Base-by-base conservation (phyloP, 2,329 filamentous ascomycete species). In the Colletotrichum chlorophyti region DNA sequence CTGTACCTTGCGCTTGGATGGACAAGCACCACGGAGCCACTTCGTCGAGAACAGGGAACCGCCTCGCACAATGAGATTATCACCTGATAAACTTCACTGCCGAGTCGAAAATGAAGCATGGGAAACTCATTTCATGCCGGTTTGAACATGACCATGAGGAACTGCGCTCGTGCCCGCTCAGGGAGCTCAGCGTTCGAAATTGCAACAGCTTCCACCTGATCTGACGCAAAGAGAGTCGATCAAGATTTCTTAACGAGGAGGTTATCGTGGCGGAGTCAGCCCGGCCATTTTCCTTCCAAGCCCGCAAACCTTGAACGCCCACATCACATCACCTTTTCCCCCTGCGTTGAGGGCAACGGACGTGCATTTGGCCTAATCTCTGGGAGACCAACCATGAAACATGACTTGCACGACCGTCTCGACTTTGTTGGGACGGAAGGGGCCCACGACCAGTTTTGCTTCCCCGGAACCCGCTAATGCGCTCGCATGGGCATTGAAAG, bases 361-460 rank as follows among this genome's bases (percentile, higher is more conserved):
- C 31, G n/a, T 40, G 31, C 50, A 40, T 38, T 60, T 14, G 48
- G 41, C 54, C 53, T 34, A 38, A 47, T 41, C 48, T 35, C 35
- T 17, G 24, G 41, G 41, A 31, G 26, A 15, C 10, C 15, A 23
- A 21, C 37, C 37, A 38, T 52, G 52, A 60, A 60, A 60, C 51
- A n/a, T 17, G 32, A 41, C 26, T 31, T 57, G 57, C 52, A 27
- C 34, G 23, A 53, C 43, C 57, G 51, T 60, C 51, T 52, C 51
- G 57, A 45, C n/a, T 12, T 9, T 24, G 10, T 49, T 50, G 43
- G 52, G 57, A 60, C 51, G 57, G n/a, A n/a, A 59, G 37, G 51
- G 51, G 37, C 26, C 43, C 19, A 43, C n/a, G n/a, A n/a, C n/a
- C n/a, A 24, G 15, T 35, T 42, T 49, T 53, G 34, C 41, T 32